These are phyloP conservation scores for Ormosia emarginata DNA, from an alignment of 306 rosid genomes.

Conservation along the genomic window DNA sequence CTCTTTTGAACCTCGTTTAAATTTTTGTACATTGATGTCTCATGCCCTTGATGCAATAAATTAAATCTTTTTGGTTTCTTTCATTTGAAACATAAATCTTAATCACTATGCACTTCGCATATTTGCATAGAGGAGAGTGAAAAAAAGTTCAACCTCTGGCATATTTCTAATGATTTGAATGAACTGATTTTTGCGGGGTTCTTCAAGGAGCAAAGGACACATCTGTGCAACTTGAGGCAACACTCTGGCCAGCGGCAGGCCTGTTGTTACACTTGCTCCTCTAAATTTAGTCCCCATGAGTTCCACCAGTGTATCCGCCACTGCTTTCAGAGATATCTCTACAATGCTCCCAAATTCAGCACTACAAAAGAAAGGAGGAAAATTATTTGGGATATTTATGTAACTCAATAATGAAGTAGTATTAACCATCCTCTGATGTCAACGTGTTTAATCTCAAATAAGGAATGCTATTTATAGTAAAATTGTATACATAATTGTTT, in stretches of 20 bases:
- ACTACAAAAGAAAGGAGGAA: conserved; percentile 40
- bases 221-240: conserved; percentile 71
- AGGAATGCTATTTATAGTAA: not conserved
- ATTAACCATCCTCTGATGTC: not conserved
- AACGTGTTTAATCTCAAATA: not conserved
- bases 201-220: conserved; percentile 75
- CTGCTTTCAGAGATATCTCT: conserved; percentile 57
- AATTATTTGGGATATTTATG: not conserved
- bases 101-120: conserved; percentile 44
- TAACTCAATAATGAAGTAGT: not conserved
- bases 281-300: conserved; percentile 54
- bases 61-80: conserved; percentile 19
- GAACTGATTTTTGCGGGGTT: conserved; percentile 67
- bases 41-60: conserved; percentile 30
- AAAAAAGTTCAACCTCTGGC: conserved; percentile 80
- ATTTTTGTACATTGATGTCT: conserved; percentile 31
- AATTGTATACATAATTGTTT: not conserved
- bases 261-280: conserved; percentile 51
- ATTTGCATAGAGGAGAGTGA: conserved; percentile 81
- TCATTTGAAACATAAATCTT: conserved; percentile 27
- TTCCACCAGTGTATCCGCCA: conserved; percentile 51
- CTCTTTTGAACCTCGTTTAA: conserved; percentile 29
- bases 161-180: conserved; percentile 47
- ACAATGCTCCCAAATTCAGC: conserved; percentile 63
- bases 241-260: conserved; percentile 67